Conservation (phyloP, 805 yeast genomes). For the Wickerhamomyces hampshirensis region DNA sequence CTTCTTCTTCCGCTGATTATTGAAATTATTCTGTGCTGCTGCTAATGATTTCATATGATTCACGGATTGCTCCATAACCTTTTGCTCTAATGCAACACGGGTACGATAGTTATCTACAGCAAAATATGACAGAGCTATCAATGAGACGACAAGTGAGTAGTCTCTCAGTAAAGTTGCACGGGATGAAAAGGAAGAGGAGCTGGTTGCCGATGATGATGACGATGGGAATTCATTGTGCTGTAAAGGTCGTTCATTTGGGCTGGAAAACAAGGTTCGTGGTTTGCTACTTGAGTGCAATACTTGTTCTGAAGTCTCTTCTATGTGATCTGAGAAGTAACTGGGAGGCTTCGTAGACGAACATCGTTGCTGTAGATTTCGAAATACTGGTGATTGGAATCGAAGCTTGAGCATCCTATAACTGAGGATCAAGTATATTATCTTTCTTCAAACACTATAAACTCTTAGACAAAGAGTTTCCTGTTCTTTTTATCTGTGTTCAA, state of each 20-base stretch:
- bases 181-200: neutral
- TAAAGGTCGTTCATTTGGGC: too few relatives aligned
- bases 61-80: conserved; percentile 28
- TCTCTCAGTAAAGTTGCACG: conserved; percentile 32
- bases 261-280: too few relatives aligned
- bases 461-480: too few relatives aligned
- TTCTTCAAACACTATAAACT: too few relatives aligned
- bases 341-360: conserved; percentile 15
- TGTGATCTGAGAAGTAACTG: conserved; percentile 16
- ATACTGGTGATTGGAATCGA: too few relatives aligned
- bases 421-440: too few relatives aligned
- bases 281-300: too few relatives aligned
- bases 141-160: conserved; percentile 36
- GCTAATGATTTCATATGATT: conserved; percentile 29
- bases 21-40: conserved; percentile 41
- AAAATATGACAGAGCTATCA: conserved; percentile 40
- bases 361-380: too few relatives aligned
- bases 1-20: conserved; percentile 45
- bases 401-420: too few relatives aligned
- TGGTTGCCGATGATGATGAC: neutral
- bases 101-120: conserved; percentile 47
- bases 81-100: conserved; percentile 33
- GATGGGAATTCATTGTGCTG: neutral
- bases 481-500: too few relatives aligned
- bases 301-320: neutral